Percentiles rank a stretch among this genome's conserved stretches.
These are phyloP conservation scores for Chlorella variabilis DNA, from an alignment of 163 green algal species.

Conservation along the genomic window DNA sequence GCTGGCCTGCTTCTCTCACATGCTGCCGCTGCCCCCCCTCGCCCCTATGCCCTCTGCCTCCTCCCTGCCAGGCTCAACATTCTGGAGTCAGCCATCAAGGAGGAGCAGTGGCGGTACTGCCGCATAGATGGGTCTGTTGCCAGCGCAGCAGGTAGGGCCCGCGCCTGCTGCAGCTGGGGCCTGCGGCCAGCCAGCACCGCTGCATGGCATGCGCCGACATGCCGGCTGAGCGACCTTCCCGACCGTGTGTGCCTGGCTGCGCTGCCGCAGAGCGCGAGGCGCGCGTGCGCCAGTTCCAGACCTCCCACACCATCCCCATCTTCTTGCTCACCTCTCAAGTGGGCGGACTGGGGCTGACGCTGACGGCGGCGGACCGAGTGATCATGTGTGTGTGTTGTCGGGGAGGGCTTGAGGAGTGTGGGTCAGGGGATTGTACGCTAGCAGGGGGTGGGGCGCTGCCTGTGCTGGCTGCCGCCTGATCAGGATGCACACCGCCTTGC, in stretches of 20 bases:
- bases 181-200: not conserved
- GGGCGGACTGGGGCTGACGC: slow-evolving; percentile 93
- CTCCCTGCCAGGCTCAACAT: slow-evolving; percentile 93
- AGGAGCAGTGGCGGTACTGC: slow-evolving; percentile 59
- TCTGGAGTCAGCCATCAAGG: slow-evolving; percentile 71
- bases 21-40: too few relatives aligned
- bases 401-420: not conserved
- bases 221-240: too few relatives aligned
- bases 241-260: too few relatives aligned
- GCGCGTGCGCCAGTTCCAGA: slow-evolving; percentile 73
- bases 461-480: not conserved
- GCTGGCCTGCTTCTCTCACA: too few relatives aligned
- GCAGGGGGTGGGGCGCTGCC: not conserved
- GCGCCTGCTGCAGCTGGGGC: not conserved
- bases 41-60: too few relatives aligned
- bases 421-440: too few relatives aligned
- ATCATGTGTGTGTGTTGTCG: slow-evolving; percentile 66
- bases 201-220: too few relatives aligned
- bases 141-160: slow-evolving; percentile 22
- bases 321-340: slow-evolving; percentile 94
- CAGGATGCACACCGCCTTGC: not conserved
- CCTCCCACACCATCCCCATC: slow-evolving; percentile 70
- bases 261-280: slow-evolving; percentile 32
- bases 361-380: slow-evolving; percentile 92
- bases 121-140: slow-evolving; percentile 85